These are phyloP conservation scores for Chlorella vulgaris DNA, from an alignment of 139 green algal genomes.

Conservation along the genomic window DNA sequence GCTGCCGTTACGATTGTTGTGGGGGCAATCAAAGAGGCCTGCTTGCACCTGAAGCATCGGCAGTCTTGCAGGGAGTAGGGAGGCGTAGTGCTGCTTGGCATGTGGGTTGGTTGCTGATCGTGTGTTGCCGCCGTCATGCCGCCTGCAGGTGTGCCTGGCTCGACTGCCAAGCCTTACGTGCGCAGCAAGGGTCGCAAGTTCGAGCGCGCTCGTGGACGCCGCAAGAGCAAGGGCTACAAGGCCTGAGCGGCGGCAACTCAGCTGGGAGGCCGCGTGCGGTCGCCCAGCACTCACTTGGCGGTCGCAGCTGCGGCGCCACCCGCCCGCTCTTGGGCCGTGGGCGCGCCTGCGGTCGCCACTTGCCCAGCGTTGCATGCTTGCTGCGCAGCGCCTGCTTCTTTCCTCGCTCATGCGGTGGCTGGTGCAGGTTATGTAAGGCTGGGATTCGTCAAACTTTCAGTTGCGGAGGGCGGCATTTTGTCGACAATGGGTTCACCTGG, in stretches of 20 bases:
- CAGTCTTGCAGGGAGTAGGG: too few species aligned
- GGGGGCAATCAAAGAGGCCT: too few species aligned
- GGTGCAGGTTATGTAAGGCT: not conserved
- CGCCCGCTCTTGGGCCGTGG: not conserved
- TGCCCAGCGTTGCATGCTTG: not conserved
- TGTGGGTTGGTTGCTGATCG: too few species aligned
- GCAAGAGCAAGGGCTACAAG: slow-evolving; percentile 96
- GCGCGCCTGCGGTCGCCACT: not conserved
- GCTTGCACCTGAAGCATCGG: too few species aligned
- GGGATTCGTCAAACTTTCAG: not conserved
- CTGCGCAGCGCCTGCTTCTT: not conserved
- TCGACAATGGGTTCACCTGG: not conserved
- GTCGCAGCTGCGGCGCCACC: not conserved
- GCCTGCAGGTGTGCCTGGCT: slow-evolving; percentile 75
- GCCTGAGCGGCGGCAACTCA: slow-evolving; percentile 34
- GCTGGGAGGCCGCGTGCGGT: too few species aligned
- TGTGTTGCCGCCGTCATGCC: too few species aligned
- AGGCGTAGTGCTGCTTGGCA: too few species aligned
- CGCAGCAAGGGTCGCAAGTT: slow-evolving; percentile 98
- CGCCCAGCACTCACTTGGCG: not conserved
- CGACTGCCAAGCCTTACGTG: slow-evolving; percentile 94
- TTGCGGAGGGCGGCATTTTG: not conserved
- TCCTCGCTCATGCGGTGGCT: not conserved
- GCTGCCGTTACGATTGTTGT: too few species aligned
- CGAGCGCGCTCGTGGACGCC: slow-evolving; percentile 96